Evolutionary conservation across 345 rosid genomes (phyloP), one percentile per base, ranked within the genome.

Genomic region (Conringia planisiliqua): DNA sequence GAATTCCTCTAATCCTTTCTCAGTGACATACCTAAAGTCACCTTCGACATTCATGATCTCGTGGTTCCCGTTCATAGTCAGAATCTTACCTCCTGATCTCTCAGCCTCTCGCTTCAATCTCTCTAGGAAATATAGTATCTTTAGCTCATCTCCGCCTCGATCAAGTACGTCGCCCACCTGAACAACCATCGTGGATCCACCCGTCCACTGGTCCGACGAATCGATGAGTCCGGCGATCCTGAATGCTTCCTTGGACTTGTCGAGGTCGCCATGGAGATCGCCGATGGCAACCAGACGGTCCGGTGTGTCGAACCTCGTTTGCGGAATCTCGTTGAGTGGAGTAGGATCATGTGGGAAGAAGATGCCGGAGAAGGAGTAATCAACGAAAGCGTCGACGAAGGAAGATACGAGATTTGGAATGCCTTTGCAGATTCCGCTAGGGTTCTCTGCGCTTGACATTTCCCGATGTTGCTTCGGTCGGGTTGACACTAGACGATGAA

Each of bases 61-160:
- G 71, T 95, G 99, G 61, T 95, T 95, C 1, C 99, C 99, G 24
- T 92, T 84, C 96, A 95, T 83, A 6, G 96, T 90, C 47, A 95
- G 68, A 27, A 95, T 0, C 62, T 83, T 71, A 46, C 97, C 99
- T 47, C 96, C 96, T 12, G 51, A 29, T 56, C 72, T 85, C 71
- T 62, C 82, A 0, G 97, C 97, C 78, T 89, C 89, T 24, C 85
- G 82, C 77, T 85, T 90, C 84, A 90, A 63, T 35, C 84, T 92
- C 87, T 95, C 99, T 27, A 92, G 48, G 32, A 87, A 86, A 61
- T 87, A 95, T 5, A 95, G 87, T 27, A 92, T 87, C 81, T 83
- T 90, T 24, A 95, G 66, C 86, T 92, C 99, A 3, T 88, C 91
- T 2, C 83, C 91, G 5, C 97, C 99, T 22, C 99, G 89, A 56